These are phyloP conservation scores for Pseudogymnoascus sp. DNA, from an alignment of 2,329 filamentous ascomycete genomes.

Conservation along the genomic window DNA sequence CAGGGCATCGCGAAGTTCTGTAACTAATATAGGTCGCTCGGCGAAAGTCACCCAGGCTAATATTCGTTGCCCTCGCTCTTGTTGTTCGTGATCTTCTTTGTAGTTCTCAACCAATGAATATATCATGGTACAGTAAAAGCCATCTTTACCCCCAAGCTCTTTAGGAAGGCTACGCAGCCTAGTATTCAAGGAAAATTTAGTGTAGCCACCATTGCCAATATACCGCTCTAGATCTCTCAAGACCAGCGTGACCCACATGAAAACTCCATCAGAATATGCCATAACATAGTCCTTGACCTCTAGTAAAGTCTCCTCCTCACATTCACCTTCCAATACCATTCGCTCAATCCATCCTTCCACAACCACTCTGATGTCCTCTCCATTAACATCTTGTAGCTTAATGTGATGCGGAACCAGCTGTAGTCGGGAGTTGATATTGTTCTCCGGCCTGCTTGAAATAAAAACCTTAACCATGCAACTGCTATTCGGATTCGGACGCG, in stretches of 20 bases:
- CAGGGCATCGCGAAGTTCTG: background rate
- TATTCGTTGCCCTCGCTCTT: background rate
- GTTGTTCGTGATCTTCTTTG: background rate
- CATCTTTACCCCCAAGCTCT: background rate
- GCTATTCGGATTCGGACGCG: background rate
- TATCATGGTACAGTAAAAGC: background rate
- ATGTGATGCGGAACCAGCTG: background rate
- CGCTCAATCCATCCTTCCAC: background rate
- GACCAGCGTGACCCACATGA: background rate
- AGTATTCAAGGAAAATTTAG: background rate
- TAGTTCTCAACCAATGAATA: background rate
- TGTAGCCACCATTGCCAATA: background rate
- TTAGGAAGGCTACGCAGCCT: background rate
- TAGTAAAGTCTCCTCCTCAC: background rate
- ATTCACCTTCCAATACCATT: background rate
- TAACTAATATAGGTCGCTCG: background rate
- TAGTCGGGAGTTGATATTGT: background rate
- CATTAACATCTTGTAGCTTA: background rate
- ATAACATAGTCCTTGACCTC: background rate
- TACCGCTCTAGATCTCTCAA: background rate
- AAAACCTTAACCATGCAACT: background rate
- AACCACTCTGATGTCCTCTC: background rate
- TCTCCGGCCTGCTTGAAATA: background rate
- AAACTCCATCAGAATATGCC: background rate
- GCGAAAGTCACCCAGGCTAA: slow-evolving; percentile 7